These are phyloP conservation scores for Huiozyma naganishii DNA, from an alignment of 805 yeast species.

Conservation along the genomic window DNA sequence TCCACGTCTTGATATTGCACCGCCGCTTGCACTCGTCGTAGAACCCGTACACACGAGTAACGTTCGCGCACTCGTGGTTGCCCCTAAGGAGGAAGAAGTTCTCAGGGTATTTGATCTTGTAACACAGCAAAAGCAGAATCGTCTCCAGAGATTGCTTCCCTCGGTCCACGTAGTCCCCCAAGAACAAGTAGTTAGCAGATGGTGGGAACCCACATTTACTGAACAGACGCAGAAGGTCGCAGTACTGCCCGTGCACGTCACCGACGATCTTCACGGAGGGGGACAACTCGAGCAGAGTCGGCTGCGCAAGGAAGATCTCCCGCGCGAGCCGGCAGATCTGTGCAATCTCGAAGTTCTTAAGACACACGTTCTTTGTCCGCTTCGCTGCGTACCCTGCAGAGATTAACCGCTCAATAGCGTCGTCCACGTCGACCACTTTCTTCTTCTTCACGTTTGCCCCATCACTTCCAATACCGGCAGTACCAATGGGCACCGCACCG, in stretches of 20 bases:
- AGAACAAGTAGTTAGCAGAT: slow-evolving; percentile 74
- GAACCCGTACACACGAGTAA: slow-evolving; percentile 91
- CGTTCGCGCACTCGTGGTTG: slow-evolving; percentile 96
- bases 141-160: slow-evolving; percentile 95
- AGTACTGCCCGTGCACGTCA: slow-evolving; percentile 94
- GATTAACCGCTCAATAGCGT: slow-evolving; percentile 73
- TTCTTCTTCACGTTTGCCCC: slow-evolving; percentile 8
- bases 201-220: slow-evolving; percentile 97
- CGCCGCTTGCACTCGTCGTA: slow-evolving; percentile 96
- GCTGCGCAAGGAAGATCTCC: slow-evolving; percentile 81
- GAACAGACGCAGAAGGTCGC: slow-evolving; percentile 79
- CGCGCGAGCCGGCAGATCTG: slow-evolving; percentile 77
- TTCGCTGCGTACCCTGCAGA: slow-evolving; percentile 95
- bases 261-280: slow-evolving; percentile 76
- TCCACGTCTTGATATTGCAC: slow-evolving; percentile 87
- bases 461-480: too few relatives aligned
- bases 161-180: slow-evolving; percentile 95
- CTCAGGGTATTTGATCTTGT: slow-evolving; percentile 92
- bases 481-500: background rate
- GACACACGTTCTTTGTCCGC: slow-evolving; percentile 75
- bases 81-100: slow-evolving; percentile 88
- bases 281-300: slow-evolving; percentile 73
- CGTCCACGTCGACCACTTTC: slow-evolving; percentile 55
- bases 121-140: slow-evolving; percentile 72
- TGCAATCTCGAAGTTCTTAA: slow-evolving; percentile 78